Base-by-base conservation (phyloP, 2,329 filamentous ascomycete genomes). In the Verticillium tricorpus region DNA sequence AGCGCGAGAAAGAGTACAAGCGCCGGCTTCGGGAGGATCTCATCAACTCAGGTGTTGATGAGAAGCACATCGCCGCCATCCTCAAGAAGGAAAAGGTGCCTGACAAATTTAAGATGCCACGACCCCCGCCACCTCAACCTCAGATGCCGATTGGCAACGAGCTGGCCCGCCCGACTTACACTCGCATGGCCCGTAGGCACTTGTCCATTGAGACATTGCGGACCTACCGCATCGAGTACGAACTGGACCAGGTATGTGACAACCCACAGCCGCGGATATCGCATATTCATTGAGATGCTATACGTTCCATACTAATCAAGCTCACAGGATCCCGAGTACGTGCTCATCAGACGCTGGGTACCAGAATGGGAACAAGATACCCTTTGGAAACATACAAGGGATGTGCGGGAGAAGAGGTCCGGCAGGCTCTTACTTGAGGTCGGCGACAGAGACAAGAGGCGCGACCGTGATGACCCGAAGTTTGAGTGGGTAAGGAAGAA, bases 311-410 rank as follows among this genome's bases (percentile, higher is more conserved):
- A 12, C 52, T 56, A 14, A 34, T 6, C 28, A 11, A 9, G 15
- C 1, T 32, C 28, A 52, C 66, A 87, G 80, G 88, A 93, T 69
- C 82, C 85, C 19, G 86, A 89, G 56, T 93, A 86, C 67, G 79
- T 93, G 61, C 74, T 93, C 63, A 89, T 93, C 76, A 90, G 89
- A 74, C 82, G 86, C 61, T 91, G 86, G 85, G 86, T 93, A 59
- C 84, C 85, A 4, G 87, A 92, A 67, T 83, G 85, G 64, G 85
- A 92, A 71, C 90, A 92, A 69, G 84, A 91, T 62, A 78, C 86
- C 61, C 82, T 92, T 57, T 93, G 90, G 82, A 82, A 85, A 54
- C 89, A 93, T 74, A 92, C 90, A 3, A 82, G 81, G 64, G 77
- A 82, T 54, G 72, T 91, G 65, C 86, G 87, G n/a, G 83, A 87